Percentiles rank a stretch among this genome's conserved stretches.
Conservation (phyloP, 768 basidiomycete genomes). For the Dendrothele bispora region DNA sequence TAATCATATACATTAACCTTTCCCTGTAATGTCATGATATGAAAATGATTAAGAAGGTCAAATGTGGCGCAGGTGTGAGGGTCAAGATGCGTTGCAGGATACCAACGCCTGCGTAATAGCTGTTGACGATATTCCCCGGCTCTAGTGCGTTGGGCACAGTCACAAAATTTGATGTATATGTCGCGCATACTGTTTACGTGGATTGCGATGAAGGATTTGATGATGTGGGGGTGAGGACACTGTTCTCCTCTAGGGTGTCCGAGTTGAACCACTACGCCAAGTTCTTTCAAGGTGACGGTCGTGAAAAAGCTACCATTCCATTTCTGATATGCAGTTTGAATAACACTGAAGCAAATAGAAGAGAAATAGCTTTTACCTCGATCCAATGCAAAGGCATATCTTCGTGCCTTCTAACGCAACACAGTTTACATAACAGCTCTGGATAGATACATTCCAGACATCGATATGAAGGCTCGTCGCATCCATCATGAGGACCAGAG, state of each 20-base stretch:
- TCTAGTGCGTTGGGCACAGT: conserved; percentile 13
- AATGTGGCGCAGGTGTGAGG: too few relatives aligned
- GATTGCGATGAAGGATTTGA: too few relatives aligned
- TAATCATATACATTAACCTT: background rate
- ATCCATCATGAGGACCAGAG: too few relatives aligned
- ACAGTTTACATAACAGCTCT: background rate
- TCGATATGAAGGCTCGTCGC: too few relatives aligned
- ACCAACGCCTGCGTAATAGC: conserved; percentile 15
- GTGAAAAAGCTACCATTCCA: conserved; percentile 22
- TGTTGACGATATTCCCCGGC: conserved; percentile 4
- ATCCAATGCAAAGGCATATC: conserved; percentile 15
- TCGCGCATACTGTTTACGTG: too few relatives aligned
- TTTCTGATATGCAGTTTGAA: conserved; percentile 20
- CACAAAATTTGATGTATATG: too few relatives aligned
- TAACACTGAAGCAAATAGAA: conserved; percentile 12
- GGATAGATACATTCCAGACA: background rate
- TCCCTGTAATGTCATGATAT: too few relatives aligned
- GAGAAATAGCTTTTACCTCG: conserved; percentile 14
- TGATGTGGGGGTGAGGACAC: too few relatives aligned
- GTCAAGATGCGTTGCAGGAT: conserved; percentile 14
- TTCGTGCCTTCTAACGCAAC: conserved; percentile 4
- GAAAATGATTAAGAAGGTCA: too few relatives aligned
- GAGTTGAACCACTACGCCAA: too few relatives aligned
- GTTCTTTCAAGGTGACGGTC: too few relatives aligned
- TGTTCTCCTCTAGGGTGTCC: too few relatives aligned